Conservation (phyloP, 805 yeast species). For the Saccharomycopsis babjevae region DNA sequence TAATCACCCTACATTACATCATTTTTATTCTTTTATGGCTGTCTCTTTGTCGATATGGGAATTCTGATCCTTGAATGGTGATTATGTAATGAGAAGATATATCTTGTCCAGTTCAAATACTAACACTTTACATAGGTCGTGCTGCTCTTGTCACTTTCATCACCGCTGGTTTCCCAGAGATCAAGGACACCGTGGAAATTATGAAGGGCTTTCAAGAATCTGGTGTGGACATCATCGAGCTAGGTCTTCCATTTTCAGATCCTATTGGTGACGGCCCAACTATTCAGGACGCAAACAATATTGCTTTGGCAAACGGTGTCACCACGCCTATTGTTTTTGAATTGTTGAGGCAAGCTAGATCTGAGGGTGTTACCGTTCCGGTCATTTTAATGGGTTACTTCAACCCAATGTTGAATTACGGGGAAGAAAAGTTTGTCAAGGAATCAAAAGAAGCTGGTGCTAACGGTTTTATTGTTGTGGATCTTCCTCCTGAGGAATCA, state of each 20-base stretch:
- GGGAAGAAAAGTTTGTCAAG: constrained; percentile 71
- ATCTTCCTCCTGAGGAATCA: constrained; percentile 97
- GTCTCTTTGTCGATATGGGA: background rate
- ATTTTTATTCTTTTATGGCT: background rate
- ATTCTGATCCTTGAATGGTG: background rate
- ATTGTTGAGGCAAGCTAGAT: constrained; percentile 65
- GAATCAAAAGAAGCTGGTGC: constrained; percentile 87
- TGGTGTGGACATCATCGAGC: constrained; percentile 90
- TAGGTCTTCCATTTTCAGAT: constrained; percentile 94
- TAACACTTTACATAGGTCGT: constrained; percentile 35
- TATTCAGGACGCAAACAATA: constrained; percentile 77
- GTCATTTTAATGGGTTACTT: constrained; percentile 94
- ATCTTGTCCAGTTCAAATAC: background rate
- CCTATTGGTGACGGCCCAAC: constrained; percentile 99
- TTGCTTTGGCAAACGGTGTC: constrained; percentile 77
- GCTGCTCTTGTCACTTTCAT: constrained; percentile 84
- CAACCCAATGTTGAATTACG: constrained; percentile 84
- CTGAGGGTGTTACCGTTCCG: constrained; percentile 78
- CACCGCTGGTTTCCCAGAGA: constrained; percentile 89
- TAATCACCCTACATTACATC: background rate
- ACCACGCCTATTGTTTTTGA: constrained; percentile 62
- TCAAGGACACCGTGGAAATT: constrained; percentile 81
- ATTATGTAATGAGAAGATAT: no score
- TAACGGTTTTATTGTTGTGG: constrained; percentile 89
- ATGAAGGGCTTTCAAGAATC: constrained; percentile 85